Evolutionary conservation across 2,329 filamentous ascomycete genomes (phyloP).

Genomic region (Fusarium bactridioides): DNA sequence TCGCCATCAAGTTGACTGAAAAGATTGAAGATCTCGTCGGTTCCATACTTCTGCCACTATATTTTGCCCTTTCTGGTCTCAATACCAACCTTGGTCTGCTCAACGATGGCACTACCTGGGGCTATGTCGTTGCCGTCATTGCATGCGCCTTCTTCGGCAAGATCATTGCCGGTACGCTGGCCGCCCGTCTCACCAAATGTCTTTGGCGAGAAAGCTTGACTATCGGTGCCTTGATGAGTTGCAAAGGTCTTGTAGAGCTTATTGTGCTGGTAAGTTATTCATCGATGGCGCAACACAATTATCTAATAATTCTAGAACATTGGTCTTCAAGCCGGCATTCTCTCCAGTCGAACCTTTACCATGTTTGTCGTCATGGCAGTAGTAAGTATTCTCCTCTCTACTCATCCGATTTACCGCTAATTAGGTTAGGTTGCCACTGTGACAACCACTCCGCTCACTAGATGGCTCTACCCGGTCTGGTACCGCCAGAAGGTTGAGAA

Average conservation of each 20-base stretch:
- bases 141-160: slow-evolving; percentile 85
- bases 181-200: slow-evolving; percentile 73
- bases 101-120: slow-evolving; percentile 84
- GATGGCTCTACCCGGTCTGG: slow-evolving; percentile 74
- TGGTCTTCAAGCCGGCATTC: slow-evolving; percentile 81
- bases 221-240: slow-evolving; percentile 93
- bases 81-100: slow-evolving; percentile 88
- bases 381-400: slow-evolving; percentile 28
- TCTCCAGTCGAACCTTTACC: slow-evolving; percentile 84
- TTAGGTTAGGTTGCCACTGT: slow-evolving; percentile 74
- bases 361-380: slow-evolving; percentile 96
- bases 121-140: slow-evolving; percentile 85
- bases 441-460: slow-evolving; percentile 78
- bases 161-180: slow-evolving; percentile 81
- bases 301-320: slow-evolving; percentile 60
- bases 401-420: not conserved
- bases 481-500: slow-evolving; percentile 61
- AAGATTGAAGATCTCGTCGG: slow-evolving; percentile 93
- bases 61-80: slow-evolving; percentile 91
- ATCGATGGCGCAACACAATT: fast-evolving
- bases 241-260: slow-evolving; percentile 92
- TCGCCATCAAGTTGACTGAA: slow-evolving; percentile 89
- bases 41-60: slow-evolving; percentile 85
- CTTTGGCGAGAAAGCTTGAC: slow-evolving; percentile 91
- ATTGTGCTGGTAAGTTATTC: slow-evolving; percentile 79